These are phyloP conservation scores for Plantago coronopus DNA, from an alignment of 305 asterid species.

Conservation along the genomic window DNA sequence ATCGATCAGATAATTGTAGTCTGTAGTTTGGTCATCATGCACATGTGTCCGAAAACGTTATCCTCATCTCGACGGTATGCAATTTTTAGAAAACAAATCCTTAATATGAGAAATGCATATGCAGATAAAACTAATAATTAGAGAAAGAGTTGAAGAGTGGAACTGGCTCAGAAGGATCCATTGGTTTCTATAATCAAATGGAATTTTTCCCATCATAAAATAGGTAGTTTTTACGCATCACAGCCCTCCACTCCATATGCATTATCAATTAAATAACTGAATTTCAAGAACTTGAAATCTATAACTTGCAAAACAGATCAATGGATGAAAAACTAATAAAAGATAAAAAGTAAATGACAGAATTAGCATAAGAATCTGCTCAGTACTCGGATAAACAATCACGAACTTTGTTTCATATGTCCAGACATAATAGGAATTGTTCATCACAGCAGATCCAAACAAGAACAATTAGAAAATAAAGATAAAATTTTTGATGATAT, in stretches of 20 bases:
- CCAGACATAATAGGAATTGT: slow-evolving; percentile 51
- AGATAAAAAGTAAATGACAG: too few species aligned
- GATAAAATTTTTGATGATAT: too few species aligned
- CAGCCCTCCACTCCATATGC: slow-evolving; percentile 34
- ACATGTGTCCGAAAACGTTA: slow-evolving; percentile 30
- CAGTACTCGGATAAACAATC: slow-evolving; percentile 57
- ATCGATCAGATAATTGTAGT: slow-evolving; percentile 95
- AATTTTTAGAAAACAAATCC: neutral
- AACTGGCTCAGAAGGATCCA: slow-evolving; percentile 96
- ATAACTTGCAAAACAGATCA: too few species aligned
- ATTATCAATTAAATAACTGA: neutral
- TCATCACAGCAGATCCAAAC: slow-evolving; percentile 38
- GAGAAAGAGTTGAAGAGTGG: neutral
- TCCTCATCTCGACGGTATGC: slow-evolving; percentile 52
- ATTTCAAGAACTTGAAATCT: too few species aligned
- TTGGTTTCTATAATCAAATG: slow-evolving; percentile 75
- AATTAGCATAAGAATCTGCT: slow-evolving; percentile 29
- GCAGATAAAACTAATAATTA: too few species aligned
- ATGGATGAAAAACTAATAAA: too few species aligned
- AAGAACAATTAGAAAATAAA: neutral
- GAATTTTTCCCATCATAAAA: slow-evolving; percentile 54
- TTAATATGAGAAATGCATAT: neutral
- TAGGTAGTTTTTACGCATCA: slow-evolving; percentile 83
- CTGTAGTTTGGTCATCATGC: slow-evolving; percentile 64
- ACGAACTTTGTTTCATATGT: slow-evolving; percentile 49